phyloP scores from a whole-genome alignment of 306 rosid species.

The Glycine latifolia region DNA sequence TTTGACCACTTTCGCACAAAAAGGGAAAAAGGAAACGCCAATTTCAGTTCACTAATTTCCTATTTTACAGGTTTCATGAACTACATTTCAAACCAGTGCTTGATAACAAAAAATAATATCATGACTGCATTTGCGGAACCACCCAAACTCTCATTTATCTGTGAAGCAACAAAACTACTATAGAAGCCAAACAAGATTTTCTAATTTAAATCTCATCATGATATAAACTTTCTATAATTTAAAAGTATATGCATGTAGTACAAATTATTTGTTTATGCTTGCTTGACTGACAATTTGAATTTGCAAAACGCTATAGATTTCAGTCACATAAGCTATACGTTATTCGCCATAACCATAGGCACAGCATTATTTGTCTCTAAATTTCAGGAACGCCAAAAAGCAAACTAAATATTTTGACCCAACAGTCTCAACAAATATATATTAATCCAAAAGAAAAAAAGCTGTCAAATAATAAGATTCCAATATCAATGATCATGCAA shows the following conservation, averaged over 20 bases:
- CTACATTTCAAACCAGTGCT: not conserved
- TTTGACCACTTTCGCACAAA: no score
- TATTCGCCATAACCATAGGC: slow-evolving; percentile 13
- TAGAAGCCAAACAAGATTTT: not conserved
- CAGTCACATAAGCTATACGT: not conserved
- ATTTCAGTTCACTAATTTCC: no score
- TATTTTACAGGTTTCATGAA: no score
- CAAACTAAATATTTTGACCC: slow-evolving; percentile 30
- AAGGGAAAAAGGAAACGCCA: no score
- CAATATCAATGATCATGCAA: slow-evolving; percentile 28
- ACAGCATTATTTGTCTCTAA: not conserved
- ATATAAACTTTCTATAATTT: not conserved
- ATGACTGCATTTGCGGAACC: not conserved
- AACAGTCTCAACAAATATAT: slow-evolving; percentile 17
- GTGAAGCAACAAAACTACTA: not conserved
- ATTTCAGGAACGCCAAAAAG: slow-evolving; percentile 11
- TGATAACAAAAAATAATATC: not conserved
- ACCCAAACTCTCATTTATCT: not conserved
- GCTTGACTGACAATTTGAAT: slow-evolving; percentile 13
- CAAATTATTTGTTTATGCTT: not conserved
- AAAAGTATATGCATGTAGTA: not conserved
- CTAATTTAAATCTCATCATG: not conserved
- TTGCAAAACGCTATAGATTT: not conserved
- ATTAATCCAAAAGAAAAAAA: slow-evolving; percentile 20
- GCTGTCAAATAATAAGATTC: slow-evolving; percentile 40